Evolutionary conservation across 306 rosid species (phyloP).

Genomic region (Geum urbanum): DNA sequence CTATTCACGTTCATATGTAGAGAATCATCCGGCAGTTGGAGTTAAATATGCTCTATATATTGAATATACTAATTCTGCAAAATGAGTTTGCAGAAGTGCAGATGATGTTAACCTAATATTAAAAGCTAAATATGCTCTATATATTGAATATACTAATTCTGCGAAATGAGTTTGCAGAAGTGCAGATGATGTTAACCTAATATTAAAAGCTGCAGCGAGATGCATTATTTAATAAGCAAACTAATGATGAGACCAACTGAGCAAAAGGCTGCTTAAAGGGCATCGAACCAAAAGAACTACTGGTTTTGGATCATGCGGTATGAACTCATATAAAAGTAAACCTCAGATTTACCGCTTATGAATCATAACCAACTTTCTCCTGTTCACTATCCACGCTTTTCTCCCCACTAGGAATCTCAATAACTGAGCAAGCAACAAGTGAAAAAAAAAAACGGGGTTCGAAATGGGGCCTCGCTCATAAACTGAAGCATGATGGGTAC

Average conservation of each 20-base stretch:
- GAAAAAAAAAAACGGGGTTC: neutral
- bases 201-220: neutral
- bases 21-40: neutral
- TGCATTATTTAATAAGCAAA: neutral
- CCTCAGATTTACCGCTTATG: too few species aligned
- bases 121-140: too few species aligned
- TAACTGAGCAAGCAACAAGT: neutral
- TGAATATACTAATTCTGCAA: neutral
- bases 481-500: neutral
- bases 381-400: neutral
- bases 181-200: neutral
- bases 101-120: neutral
- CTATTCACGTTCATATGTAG: neutral
- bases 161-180: neutral
- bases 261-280: constrained; percentile 8
- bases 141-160: too few species aligned
- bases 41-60: neutral
- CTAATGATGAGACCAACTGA: constrained; percentile 9
- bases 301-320: neutral
- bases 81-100: neutral
- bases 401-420: neutral
- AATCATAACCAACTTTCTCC: neutral
- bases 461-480: neutral
- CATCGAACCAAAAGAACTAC: neutral
- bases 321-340: too few species aligned